Evolutionary conservation across 768 basidiomycete genomes (phyloP).

Genomic region (Terana coerulea): DNA sequence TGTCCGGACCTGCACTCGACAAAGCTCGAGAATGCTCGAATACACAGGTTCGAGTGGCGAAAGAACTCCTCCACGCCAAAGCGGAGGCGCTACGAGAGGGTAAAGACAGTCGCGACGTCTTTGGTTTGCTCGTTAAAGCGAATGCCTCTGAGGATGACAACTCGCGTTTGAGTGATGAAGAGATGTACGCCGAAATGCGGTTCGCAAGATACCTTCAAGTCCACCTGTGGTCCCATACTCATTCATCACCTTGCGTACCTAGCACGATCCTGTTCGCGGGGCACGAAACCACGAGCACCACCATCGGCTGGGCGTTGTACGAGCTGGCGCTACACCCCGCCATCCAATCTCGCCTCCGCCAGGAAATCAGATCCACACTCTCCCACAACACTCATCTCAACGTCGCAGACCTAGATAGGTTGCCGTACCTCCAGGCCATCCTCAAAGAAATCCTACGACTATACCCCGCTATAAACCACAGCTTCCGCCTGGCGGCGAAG

Average conservation of each 20-base stretch:
- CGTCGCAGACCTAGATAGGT: background rate
- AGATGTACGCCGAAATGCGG: conserved; percentile 25
- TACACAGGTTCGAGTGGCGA: conserved; percentile 33
- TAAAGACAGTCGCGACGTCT: conserved; percentile 47
- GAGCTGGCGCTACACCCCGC: conserved; percentile 57
- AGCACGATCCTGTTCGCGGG: conserved; percentile 30
- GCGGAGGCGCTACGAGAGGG: conserved; percentile 43
- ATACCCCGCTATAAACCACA: conserved; percentile 37
- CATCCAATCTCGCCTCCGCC: conserved; percentile 45
- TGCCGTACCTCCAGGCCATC: conserved; percentile 36
- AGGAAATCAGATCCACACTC: too few relatives aligned
- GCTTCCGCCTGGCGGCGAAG: conserved; percentile 35
- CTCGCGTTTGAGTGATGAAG: conserved; percentile 31
- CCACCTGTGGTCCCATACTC: too few relatives aligned
- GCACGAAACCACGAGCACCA: conserved; percentile 60
- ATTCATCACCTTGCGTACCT: background rate
- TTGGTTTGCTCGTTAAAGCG: conserved; percentile 54
- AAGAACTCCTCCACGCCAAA: conserved; percentile 44
- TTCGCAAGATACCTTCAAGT: conserved; percentile 5
- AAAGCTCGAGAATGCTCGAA: conserved; percentile 28
- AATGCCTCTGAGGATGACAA: conserved; percentile 45
- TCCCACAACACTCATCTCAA: conserved; percentile 30
- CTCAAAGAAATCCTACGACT: conserved; percentile 41
- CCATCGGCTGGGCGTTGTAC: conserved; percentile 57
- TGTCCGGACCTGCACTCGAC: conserved; percentile 40